Base-by-base conservation (phyloP, 257 asterid species). In the Forsythia suspensa region DNA sequence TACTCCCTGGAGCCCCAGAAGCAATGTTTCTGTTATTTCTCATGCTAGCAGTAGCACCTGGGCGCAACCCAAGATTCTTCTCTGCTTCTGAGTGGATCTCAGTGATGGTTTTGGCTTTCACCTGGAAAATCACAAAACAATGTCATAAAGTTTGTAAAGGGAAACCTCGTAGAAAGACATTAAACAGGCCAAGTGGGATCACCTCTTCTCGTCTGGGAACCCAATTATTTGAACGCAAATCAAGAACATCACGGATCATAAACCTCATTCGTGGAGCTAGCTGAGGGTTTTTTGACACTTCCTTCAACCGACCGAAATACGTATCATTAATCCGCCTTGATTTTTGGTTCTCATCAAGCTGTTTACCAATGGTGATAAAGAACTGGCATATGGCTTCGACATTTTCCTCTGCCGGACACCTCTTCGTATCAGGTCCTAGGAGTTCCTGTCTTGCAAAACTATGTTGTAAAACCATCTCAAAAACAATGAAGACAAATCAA, bases 351-450 rank as follows among this genome's bases (percentile, higher is more conserved):
- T 29, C 70, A 63, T 29, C 39, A 24, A 63, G 70, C 70, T 92
- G 98, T 79, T 92, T 96, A 36, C 98, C 99, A 75, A 94, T 94
- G 44, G 99, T 96, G 84, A 52, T 87, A 82, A 96, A 96, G 88
- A 96, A 96, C 77, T 96, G 98, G 76, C 99, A 96, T 82, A 96
- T 90, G 68, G 98, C 99, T 88, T 96, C 99, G n/a, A 96, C 99
- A 80, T 92, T 96, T 80, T 94, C 97, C 88, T 96, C 99, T 67
- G 86, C 98, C 0, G 98, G 99, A 77, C 97, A 92, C 78, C 79
- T 88, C 73, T 89, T 84, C 41, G 81, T 75, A 76, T 94, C 97
- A 36, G 63, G 86, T 44, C 97, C 97, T 81, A 96, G 65, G 10
- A 95, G 96, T 79, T 90, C 96, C 99, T 95, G 87, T 82, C 21